phyloP scores from a whole-genome alignment of 1,284 basidiomycete genomes.

The Melampsora americana region DNA sequence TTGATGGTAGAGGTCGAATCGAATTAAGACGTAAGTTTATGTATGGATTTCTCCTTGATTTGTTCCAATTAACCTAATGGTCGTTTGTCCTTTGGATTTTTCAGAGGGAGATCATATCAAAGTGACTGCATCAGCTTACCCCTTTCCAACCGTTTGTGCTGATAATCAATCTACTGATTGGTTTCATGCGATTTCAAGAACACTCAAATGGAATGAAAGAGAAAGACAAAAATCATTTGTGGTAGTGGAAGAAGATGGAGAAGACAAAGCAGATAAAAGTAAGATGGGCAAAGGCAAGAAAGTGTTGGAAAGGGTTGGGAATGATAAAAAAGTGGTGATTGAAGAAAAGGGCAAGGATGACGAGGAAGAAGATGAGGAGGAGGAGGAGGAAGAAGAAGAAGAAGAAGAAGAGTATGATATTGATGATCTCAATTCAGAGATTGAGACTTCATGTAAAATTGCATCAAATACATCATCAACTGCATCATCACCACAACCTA shows the following conservation, averaged over 20 bases:
- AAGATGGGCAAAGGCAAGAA: constrained; percentile 12
- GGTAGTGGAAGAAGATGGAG: constrained; percentile 79
- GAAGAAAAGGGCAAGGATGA: constrained; percentile 46
- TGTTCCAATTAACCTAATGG: not conserved
- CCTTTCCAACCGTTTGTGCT: constrained; percentile 96
- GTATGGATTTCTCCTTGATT: not conserved
- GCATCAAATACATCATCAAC: not conserved
- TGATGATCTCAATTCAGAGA: constrained; percentile 61
- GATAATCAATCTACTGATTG: constrained; percentile 97
- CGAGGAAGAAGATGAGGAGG: constrained; percentile 53
- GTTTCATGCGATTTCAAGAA: constrained; percentile 95
- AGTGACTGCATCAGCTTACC: constrained; percentile 93
- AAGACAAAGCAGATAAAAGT: constrained; percentile 46
- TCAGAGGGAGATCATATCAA: constrained; percentile 94
- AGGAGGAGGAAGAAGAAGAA: constrained; percentile 58
- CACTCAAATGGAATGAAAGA: constrained; percentile 92
- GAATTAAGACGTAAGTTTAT: constrained; percentile 67
- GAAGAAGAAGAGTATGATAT: constrained; percentile 71
- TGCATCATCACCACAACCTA: not conserved
- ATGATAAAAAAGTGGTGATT: not conserved
- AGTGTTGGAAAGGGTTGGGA: constrained; percentile 47
- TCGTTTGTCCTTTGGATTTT: not conserved
- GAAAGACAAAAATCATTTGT: constrained; percentile 96
- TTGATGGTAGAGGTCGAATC: constrained; percentile 93
- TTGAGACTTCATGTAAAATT: no score